These are phyloP conservation scores for Rhizophora apiculata DNA, from an alignment of 345 rosid species.

Conservation along the genomic window DNA sequence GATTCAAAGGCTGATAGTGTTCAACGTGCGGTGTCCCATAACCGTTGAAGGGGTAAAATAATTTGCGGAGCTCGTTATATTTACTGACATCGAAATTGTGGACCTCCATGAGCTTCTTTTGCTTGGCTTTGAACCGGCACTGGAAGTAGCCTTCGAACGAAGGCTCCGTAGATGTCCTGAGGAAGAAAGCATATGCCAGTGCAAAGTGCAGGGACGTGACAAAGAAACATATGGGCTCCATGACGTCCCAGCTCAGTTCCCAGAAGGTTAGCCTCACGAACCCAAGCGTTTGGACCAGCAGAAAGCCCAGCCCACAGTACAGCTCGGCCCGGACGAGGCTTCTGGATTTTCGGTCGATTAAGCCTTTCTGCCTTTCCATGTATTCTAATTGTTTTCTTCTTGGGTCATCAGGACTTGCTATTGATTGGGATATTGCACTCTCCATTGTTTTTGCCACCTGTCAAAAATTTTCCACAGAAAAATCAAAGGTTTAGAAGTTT, in stretches of 20 bases:
- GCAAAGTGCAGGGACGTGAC: slow-evolving; percentile 23
- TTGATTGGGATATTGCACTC: slow-evolving; percentile 38
- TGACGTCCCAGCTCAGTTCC: slow-evolving; percentile 35
- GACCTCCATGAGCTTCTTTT: slow-evolving; percentile 18
- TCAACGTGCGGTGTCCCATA: neutral
- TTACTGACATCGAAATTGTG: slow-evolving; percentile 16
- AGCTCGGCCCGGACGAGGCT: slow-evolving; percentile 18
- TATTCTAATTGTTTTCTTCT: slow-evolving; percentile 27
- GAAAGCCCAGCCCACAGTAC: slow-evolving; percentile 25
- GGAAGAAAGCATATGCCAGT: slow-evolving; percentile 22
- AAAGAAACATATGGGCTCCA: slow-evolving; percentile 32
- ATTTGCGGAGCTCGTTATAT: slow-evolving; percentile 17
- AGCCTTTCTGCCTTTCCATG: slow-evolving; percentile 18
- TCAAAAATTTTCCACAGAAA: neutral
- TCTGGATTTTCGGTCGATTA: slow-evolving; percentile 22
- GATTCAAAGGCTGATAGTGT: neutral
- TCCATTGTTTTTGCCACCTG: slow-evolving; percentile 67
- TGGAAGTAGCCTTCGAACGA: slow-evolving; percentile 31
- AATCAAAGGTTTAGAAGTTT: too few relatives aligned
- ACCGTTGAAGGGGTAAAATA: slow-evolving; percentile 4
- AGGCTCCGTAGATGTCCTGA: slow-evolving; percentile 28
- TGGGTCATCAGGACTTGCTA: slow-evolving; percentile 47
- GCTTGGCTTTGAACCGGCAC: slow-evolving; percentile 20
- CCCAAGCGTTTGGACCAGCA: slow-evolving; percentile 21
- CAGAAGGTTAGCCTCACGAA: slow-evolving; percentile 35